phyloP scores from a whole-genome alignment of 352 stramenopile species.

The Poterioochromonas sp. region DNA sequence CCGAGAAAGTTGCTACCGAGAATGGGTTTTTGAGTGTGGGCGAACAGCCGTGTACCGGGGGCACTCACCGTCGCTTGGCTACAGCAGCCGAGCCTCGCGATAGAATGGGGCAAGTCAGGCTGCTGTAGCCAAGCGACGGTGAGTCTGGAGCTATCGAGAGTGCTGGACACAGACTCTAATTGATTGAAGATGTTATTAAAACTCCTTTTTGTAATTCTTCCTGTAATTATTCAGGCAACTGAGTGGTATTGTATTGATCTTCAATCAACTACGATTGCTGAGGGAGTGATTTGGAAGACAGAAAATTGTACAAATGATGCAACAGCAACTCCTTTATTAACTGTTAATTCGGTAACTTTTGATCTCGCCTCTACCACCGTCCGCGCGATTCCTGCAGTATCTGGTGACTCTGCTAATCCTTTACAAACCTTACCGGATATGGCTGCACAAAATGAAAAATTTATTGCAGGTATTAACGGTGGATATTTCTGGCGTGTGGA shows the following conservation, averaged over 20 bases:
- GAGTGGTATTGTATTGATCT: conserved; percentile 17
- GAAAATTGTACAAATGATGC: conserved; percentile 25
- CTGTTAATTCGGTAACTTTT: conserved; percentile 4
- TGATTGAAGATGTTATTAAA: too few species aligned
- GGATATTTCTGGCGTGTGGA: conserved; percentile 21
- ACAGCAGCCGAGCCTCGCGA: too few species aligned
- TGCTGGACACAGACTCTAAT: too few species aligned
- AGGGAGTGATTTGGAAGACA: neutral
- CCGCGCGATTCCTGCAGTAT: neutral
- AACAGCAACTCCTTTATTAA: neutral
- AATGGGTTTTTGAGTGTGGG: too few species aligned
- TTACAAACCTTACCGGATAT: neutral
- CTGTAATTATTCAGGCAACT: neutral
- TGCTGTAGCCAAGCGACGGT: too few species aligned
- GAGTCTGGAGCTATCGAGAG: too few species aligned
- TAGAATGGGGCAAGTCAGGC: too few species aligned
- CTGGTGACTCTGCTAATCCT: neutral
- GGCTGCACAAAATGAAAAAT: neutral
- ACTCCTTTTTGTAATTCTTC: neutral
- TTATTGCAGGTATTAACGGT: conserved; percentile 2
- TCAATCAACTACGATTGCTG: neutral
- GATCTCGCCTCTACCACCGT: neutral
- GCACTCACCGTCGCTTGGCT: too few species aligned
- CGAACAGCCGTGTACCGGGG: too few species aligned
- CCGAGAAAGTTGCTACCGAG: too few species aligned